Evolutionary conservation across 768 basidiomycete genomes (phyloP), one percentile per base, ranked within the genome.

Genomic region (Omphalotus guepiniiformis): DNA sequence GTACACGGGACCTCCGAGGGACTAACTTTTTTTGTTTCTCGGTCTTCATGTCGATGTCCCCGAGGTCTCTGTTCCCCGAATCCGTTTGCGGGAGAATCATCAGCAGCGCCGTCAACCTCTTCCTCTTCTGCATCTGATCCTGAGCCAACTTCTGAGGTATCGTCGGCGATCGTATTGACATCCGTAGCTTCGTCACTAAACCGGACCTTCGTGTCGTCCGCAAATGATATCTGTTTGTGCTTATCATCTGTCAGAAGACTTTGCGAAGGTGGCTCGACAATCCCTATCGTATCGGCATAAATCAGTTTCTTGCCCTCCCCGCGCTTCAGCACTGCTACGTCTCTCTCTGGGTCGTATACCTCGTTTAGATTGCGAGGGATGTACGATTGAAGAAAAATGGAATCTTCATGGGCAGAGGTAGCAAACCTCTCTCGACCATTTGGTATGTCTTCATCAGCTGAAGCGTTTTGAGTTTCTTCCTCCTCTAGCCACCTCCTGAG

Each of bases 281-380:
- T 68, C 9, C 92, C 92, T 42, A 94, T 91, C 0, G 91, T 81
- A 51, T 88, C 82, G 21, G 85, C 82, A 58, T 97, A 99, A 47
- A 98, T 96, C 30, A 96, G 74, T 23, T 74, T 76, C 45, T 71
- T 67, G 11, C 84, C 83, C 41, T 86, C 81, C 6, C 93, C 93
- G 3, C 79, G 68, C 15, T 73, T 74, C 35, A 94, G 70, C 16
- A 78, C 76, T 28, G 83, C 90, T 9, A 92, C 84, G 59, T 97
- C 95, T 23, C 94, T 77, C 62, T 99, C 96, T 1, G 94, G 92
- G 63, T 98, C 93, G 61, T 85, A 90, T 6, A 99, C 85, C 59
- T 98, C 93, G 53, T 91, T 89, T 39, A 99, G 69, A 19, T 82
- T 85, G 27, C 94, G 83, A 12, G 96, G 96, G 55, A 98, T 99